Conservation (phyloP, 148 eudicot genomes). For the Chenopodium berlandieri region DNA sequence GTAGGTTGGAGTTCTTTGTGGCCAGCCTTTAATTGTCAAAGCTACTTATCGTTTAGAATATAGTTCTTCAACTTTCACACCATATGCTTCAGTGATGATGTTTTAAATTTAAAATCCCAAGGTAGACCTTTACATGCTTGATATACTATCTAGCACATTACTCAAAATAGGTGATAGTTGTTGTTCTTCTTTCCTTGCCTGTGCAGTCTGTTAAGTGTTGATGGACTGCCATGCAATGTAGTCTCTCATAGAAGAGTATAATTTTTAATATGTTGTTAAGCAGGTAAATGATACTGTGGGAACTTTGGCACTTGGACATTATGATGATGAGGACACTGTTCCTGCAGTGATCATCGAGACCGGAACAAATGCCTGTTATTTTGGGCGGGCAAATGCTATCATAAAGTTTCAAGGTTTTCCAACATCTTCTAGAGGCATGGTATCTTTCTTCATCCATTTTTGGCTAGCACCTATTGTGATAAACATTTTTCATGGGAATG, state of each 20-base stretch:
- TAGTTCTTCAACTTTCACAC: background rate
- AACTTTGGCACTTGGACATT: slow-evolving; percentile 88
- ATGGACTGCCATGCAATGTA: background rate
- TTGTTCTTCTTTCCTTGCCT: background rate
- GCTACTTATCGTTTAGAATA: background rate
- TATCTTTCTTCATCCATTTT: slow-evolving; percentile 27
- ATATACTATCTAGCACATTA: background rate
- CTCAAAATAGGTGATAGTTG: background rate
- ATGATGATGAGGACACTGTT: slow-evolving; percentile 90
- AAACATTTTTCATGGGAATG: background rate
- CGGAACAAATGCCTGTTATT: slow-evolving; percentile 93
- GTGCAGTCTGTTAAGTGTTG: background rate
- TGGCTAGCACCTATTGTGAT: background rate
- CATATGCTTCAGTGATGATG: background rate
- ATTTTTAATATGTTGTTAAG: slow-evolving; percentile 3
- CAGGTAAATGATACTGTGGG: slow-evolving; percentile 94
- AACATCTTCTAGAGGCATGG: slow-evolving; percentile 83
- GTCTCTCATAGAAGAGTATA: slow-evolving; percentile 12
- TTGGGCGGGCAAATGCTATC: slow-evolving; percentile 87
- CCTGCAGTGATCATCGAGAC: slow-evolving; percentile 88
- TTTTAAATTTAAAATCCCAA: background rate
- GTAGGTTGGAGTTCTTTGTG: background rate
- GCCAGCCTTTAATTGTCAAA: background rate
- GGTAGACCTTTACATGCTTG: background rate
- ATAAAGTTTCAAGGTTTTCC: slow-evolving; percentile 87